Evolutionary conservation across 192 early-diverging fungal genomes (phyloP).

Genomic region (Gaertneriomyces sp.): DNA sequence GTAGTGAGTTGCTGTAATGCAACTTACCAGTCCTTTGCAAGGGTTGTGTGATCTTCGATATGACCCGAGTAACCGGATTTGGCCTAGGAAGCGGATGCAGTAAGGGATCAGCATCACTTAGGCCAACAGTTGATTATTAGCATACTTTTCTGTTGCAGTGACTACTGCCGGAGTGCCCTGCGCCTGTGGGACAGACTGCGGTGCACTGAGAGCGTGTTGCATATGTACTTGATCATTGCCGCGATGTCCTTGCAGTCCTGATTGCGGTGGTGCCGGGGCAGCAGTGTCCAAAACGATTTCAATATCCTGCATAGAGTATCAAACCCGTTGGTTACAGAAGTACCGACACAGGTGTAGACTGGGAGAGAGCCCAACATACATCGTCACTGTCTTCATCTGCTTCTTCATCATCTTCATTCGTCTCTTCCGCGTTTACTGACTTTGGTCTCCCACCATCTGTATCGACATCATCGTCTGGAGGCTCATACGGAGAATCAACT

Average conservation of each 20-base stretch:
- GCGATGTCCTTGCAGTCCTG: neutral
- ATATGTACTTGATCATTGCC: constrained; percentile 30
- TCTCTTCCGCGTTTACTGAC: constrained; percentile 25
- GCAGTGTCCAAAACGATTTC: constrained; percentile 68
- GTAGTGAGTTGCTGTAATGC: neutral
- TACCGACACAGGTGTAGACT: constrained; percentile 9
- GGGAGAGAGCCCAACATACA: constrained; percentile 34
- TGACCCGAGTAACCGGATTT: constrained; percentile 13
- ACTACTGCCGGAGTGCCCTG: neutral
- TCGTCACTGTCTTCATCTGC: constrained; percentile 63
- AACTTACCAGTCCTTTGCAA: constrained; percentile 14
- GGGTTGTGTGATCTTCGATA: constrained; percentile 11
- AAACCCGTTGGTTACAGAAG: neutral
- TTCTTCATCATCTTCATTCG: constrained; percentile 52
- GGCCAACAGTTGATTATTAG: neutral
- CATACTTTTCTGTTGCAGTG: constrained; percentile 2
- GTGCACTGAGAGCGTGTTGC: neutral
- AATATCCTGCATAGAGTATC: constrained; percentile 46
- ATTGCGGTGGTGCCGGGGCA: neutral
- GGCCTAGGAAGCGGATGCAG: neutral
- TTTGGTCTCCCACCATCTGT: neutral
- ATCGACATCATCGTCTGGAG: constrained; percentile 13
- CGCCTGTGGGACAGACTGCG: neutral
- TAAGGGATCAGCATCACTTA: neutral
- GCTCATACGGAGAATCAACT: constrained; percentile 21